A percentile compares a stretch with the other conserved stretches of the same genome.
These are phyloP conservation scores for Lichtheimia corymbifera DNA, from an alignment of 371 early-diverging fungal genomes.

Conservation along the genomic window DNA sequence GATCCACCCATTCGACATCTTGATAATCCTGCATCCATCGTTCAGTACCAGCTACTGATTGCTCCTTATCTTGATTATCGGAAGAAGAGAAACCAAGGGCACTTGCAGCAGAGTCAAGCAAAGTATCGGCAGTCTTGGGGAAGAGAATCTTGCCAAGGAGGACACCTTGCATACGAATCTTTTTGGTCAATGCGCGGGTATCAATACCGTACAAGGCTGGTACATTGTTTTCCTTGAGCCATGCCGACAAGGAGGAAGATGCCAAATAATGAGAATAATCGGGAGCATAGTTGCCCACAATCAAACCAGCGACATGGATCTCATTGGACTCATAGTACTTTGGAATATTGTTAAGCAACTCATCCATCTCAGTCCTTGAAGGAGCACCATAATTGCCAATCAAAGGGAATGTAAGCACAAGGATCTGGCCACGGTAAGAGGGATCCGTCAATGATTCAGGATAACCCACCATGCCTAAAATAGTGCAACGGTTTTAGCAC, in stretches of 20 bases:
- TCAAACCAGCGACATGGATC: constrained; percentile 85
- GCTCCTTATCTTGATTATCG: constrained; percentile 4
- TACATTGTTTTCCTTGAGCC: constrained; percentile 86
- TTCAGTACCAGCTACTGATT: constrained; percentile 35
- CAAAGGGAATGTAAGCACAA: constrained; percentile 89
- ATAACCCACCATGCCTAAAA: constrained; percentile 63
- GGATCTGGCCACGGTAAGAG: constrained; percentile 93
- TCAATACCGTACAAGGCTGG: constrained; percentile 95
- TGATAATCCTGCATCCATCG: constrained; percentile 68
- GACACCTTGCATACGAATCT: constrained; percentile 84
- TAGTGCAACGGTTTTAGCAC: neutral
- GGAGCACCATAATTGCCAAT: constrained; percentile 95
- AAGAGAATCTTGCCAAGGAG: constrained; percentile 87
- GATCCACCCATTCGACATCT: constrained; percentile 89
- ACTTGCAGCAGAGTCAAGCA: constrained; percentile 48
- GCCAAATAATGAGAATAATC: constrained; percentile 94
- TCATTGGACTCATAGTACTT: constrained; percentile 84
- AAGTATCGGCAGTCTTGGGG: constrained; percentile 68
- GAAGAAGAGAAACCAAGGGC: constrained; percentile 35
- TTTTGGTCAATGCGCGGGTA: constrained; percentile 88
- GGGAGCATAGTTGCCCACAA: constrained; percentile 85
- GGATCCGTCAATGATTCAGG: constrained; percentile 97
- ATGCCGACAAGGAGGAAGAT: constrained; percentile 79
- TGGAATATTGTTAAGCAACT: constrained; percentile 78
- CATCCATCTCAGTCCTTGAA: constrained; percentile 66